A percentile compares a stretch with the other conserved stretches of the same genome.
Conservation (phyloP, 352 stramenopile species). For the Phytopythium oedochilum region DNA sequence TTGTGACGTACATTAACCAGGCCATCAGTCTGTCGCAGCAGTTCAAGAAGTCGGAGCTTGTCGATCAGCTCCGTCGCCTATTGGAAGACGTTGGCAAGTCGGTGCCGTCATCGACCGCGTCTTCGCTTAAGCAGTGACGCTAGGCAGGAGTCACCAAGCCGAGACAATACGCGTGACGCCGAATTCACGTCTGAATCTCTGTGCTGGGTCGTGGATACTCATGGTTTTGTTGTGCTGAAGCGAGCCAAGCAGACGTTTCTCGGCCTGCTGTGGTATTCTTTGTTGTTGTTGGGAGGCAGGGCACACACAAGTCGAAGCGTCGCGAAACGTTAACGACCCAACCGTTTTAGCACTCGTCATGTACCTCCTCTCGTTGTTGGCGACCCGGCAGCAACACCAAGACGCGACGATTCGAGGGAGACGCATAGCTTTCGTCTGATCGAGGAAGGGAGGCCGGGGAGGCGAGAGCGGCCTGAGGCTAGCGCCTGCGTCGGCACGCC, state of each 20-base stretch:
- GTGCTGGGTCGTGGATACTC: background rate
- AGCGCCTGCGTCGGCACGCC: background rate
- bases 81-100: slow-evolving; percentile 18
- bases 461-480: background rate
- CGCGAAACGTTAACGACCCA: slow-evolving; percentile 2
- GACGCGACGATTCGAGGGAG: slow-evolving; percentile 3
- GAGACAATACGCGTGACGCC: background rate
- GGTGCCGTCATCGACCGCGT: background rate
- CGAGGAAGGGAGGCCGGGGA: background rate
- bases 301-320: background rate
- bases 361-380: background rate
- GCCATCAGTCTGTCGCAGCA: slow-evolving; percentile 53
- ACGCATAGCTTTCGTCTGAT: background rate
- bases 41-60: slow-evolving; percentile 66
- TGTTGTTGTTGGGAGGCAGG: background rate
- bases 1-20: slow-evolving; percentile 70
- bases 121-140: background rate
- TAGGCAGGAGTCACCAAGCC: background rate
- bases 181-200: background rate
- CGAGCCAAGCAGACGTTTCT: background rate
- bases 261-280: background rate
- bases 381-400: background rate
- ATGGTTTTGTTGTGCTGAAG: background rate
- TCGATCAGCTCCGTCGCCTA: slow-evolving; percentile 40
- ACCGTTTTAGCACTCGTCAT: background rate